These are phyloP conservation scores for Dipteronia dyeriana DNA, from an alignment of 345 rosid species.

Conservation along the genomic window DNA sequence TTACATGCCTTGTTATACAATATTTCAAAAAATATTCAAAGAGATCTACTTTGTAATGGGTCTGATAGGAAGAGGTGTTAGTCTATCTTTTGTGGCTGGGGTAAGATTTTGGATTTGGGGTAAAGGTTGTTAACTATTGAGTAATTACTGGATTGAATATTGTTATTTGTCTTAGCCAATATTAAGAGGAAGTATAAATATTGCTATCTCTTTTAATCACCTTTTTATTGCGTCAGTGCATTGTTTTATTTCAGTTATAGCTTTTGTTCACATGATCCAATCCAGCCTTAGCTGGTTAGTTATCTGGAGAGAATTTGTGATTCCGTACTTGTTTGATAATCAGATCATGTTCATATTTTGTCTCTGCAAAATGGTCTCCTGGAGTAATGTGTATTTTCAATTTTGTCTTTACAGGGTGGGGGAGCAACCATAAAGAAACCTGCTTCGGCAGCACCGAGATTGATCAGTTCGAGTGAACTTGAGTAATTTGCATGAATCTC, in stretches of 20 bases:
- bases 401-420: conserved; percentile 59
- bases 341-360: background rate
- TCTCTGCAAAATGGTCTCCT: background rate
- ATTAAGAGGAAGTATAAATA: background rate
- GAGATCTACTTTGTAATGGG: background rate
- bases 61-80: background rate
- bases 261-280: background rate
- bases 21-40: background rate
- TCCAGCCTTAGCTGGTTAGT: background rate
- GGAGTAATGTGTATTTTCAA: conserved; percentile 19
- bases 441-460: conserved; percentile 70
- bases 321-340: background rate
- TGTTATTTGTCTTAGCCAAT: background rate
- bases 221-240: background rate
- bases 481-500: conserved; percentile 54
- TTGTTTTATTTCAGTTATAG: background rate
- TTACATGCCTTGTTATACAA: background rate
- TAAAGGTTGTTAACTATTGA: background rate
- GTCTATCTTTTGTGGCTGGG: background rate
- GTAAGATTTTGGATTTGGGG: background rate
- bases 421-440: conserved; percentile 56
- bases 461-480: conserved; percentile 86
- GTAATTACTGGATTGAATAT: conserved; percentile 3
- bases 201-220: background rate
- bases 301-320: background rate